Evolutionary conservation across 495 filamentous ascomycete species (phyloP).

Genomic region (Aspergillus ostianus): DNA sequence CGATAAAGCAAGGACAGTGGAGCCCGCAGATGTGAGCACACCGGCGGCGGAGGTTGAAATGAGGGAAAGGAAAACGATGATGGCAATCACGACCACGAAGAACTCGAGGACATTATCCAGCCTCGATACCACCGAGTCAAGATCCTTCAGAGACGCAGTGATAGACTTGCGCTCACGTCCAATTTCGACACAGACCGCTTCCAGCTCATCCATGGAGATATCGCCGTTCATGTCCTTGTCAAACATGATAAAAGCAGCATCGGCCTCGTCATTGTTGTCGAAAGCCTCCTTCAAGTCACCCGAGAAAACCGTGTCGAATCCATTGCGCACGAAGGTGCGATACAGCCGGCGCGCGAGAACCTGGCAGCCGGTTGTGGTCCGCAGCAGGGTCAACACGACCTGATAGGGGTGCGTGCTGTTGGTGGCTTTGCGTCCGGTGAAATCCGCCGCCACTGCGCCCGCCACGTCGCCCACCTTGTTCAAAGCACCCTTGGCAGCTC

Average conservation of each 20-base stretch:
- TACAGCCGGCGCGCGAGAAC: slow-evolving; percentile 90
- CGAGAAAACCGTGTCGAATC: slow-evolving; percentile 68
- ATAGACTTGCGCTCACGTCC: slow-evolving; percentile 94
- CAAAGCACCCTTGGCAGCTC: slow-evolving; percentile 68
- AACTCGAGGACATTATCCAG: slow-evolving; percentile 86
- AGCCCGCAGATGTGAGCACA: slow-evolving; percentile 84
- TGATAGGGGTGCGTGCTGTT: slow-evolving; percentile 80
- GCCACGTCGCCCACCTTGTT: slow-evolving; percentile 84
- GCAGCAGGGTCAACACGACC: slow-evolving; percentile 72
- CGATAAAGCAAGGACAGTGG: slow-evolving; percentile 77
- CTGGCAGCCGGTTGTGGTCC: slow-evolving; percentile 71
- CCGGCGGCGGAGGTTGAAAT: slow-evolving; percentile 85
- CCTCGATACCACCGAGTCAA: slow-evolving; percentile 93
- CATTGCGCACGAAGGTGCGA: slow-evolving; percentile 77
- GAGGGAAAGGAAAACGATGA: slow-evolving; percentile 84
- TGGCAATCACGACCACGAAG: slow-evolving; percentile 71
- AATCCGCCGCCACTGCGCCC: slow-evolving; percentile 89
- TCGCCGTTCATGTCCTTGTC: slow-evolving; percentile 97
- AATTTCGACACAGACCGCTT: slow-evolving; percentile 91
- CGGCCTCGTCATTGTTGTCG: slow-evolving; percentile 80
- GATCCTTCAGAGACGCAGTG: slow-evolving; percentile 87
- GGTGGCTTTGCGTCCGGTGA: slow-evolving; percentile 76
- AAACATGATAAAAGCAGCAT: slow-evolving; percentile 89
- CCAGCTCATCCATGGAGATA: slow-evolving; percentile 93
- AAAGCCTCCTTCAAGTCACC: slow-evolving; percentile 81